phyloP scores from a whole-genome alignment of 1,139 yeast genomes.

The Zhuliangozyma blackwelliae region DNA sequence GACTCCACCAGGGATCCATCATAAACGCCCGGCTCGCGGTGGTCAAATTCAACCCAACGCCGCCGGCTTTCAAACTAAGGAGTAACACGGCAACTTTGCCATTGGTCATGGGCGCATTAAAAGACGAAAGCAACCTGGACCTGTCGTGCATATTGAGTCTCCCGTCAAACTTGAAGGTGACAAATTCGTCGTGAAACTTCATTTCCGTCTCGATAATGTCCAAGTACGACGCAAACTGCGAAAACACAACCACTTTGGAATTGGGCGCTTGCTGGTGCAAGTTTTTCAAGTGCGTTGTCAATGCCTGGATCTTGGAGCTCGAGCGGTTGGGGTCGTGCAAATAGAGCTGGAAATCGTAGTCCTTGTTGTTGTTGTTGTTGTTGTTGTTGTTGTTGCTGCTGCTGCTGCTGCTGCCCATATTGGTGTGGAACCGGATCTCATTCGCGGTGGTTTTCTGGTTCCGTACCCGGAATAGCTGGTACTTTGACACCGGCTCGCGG shows the following conservation, averaged over 20 bases:
- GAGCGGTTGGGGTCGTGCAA: slow-evolving; percentile 47
- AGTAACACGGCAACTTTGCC: slow-evolving; percentile 53
- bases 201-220: slow-evolving; percentile 72
- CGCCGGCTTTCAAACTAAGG: slow-evolving; percentile 87
- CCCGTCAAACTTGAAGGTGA: slow-evolving; percentile 74
- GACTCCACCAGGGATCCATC: slow-evolving; percentile 99
- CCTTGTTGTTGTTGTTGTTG: too few species aligned
- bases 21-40: slow-evolving; percentile 82
- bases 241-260: slow-evolving; percentile 81
- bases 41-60: slow-evolving; percentile 88
- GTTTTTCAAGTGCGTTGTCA: slow-evolving; percentile 53
- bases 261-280: slow-evolving; percentile 53
- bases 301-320: slow-evolving; percentile 74
- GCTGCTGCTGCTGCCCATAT: too few species aligned
- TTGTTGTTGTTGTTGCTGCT: slow-evolving; percentile 7
- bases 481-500: slow-evolving; percentile 38
- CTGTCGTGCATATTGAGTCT: slow-evolving; percentile 66
- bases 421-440: slow-evolving; percentile 32
- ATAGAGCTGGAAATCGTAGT: slow-evolving; percentile 31
- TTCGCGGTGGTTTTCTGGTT: slow-evolving; percentile 24
- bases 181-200: slow-evolving; percentile 34
- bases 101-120: slow-evolving; percentile 30
- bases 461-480: slow-evolving; percentile 39
- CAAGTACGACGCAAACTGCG: slow-evolving; percentile 83
- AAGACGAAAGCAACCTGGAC: slow-evolving; percentile 53